Conservation (phyloP, 164 flowering plant species). For the Kingdonia uniflora region DNA sequence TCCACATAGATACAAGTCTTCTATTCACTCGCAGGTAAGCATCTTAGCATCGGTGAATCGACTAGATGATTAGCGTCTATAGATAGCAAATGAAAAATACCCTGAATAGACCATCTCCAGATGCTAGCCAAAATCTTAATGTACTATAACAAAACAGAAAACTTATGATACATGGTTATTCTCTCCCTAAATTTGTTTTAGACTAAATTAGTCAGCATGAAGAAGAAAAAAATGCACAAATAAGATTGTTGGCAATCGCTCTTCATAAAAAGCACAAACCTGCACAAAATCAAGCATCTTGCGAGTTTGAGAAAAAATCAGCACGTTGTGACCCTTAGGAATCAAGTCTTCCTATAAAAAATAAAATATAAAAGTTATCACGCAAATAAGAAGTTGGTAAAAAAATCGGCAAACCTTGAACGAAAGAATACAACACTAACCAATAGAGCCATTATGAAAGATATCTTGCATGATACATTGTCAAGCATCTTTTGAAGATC, state of each 20-base stretch:
- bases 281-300: conserved; percentile 92
- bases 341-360: conserved; percentile 52
- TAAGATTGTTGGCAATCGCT: neutral
- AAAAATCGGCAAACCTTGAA: too few species aligned
- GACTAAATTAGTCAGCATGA: neutral
- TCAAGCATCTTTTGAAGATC: conserved; percentile 38
- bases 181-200: too few species aligned
- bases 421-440: conserved; percentile 27
- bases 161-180: too few species aligned
- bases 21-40: too few species aligned
- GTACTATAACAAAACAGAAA: too few species aligned
- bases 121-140: too few species aligned
- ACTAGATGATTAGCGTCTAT: too few species aligned
- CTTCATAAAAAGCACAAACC: conserved; percentile 23
- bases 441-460: conserved; percentile 74
- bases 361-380: neutral
- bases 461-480: conserved; percentile 83
- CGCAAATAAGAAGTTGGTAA: neutral
- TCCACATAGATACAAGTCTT: too few species aligned
- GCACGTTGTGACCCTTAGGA: conserved; percentile 71
- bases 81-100: too few species aligned
- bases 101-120: too few species aligned
- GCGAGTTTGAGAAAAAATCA: conserved; percentile 94
- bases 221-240: neutral
- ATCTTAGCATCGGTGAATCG: too few species aligned